Evolutionary conservation across 2,329 filamentous ascomycete genomes (phyloP).

Genomic region (Phoma sp.): DNA sequence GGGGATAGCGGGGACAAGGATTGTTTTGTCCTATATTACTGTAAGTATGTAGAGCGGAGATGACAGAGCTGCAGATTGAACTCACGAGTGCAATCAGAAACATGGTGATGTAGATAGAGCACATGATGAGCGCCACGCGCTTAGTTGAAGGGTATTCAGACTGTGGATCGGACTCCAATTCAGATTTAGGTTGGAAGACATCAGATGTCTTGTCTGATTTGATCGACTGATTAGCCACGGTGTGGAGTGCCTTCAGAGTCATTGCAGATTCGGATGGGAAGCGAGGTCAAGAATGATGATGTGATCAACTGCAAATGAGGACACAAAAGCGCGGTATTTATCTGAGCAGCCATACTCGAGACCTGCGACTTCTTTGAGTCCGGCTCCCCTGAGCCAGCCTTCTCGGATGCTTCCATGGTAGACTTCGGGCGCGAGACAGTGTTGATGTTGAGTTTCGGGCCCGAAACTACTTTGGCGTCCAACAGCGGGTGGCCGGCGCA

Average conservation of each 20-base stretch:
- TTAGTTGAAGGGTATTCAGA: background rate
- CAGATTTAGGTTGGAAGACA: background rate
- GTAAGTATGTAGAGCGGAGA: background rate
- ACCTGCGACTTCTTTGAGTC: background rate
- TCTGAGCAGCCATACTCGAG: background rate
- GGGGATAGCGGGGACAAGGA: conserved; percentile 17
- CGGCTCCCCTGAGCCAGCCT: background rate
- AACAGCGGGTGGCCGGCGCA: background rate
- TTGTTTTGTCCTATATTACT: background rate
- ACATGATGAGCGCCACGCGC: background rate
- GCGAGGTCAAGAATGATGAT: background rate
- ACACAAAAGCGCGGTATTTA: background rate
- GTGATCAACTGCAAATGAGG: background rate
- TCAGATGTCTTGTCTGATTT: background rate
- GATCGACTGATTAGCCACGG: background rate
- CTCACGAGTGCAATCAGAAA: conserved; percentile 8
- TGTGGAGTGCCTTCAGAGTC: background rate
- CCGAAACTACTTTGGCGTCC: background rate
- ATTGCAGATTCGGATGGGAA: background rate
- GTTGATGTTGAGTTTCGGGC: conserved; percentile 2
- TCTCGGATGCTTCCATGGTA: background rate
- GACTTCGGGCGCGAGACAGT: background rate
- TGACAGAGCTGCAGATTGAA: background rate
- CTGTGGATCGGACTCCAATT: background rate
- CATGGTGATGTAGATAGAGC: conserved; percentile 4